Base-by-base conservation (phyloP, 306 rosid genomes). In the Cucurbita maxima region DNA sequence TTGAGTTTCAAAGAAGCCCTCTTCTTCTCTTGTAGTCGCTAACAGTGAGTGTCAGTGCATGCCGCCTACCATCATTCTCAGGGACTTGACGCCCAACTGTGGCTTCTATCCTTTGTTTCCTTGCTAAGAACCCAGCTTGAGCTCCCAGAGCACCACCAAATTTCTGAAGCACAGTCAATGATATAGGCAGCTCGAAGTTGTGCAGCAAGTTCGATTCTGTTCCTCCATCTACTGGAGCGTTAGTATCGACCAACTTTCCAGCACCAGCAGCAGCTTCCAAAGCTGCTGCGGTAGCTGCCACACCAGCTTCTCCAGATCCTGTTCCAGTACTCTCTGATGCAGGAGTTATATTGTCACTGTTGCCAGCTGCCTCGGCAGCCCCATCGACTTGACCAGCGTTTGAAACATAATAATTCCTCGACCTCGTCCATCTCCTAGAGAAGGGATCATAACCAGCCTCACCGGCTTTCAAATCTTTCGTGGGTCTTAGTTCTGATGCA, bases 391-490 rank as follows among this genome's bases (percentile, higher is more conserved):
- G 96, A 40, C 84, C 90, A 5, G 89, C 88, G 48, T 83, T 83
- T 60, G 86, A 58, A 71, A 81, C 86, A 74, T 87, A 94, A 81
- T 94, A 94, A 80, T 94, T 94, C 77, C 90, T 94, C 30, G 98
- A 90, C 81, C 97, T 81, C 37, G 98, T 94, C 98, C 98, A 94
- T 81, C 98, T 83, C 84, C 97, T 89, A 16, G 98, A 94, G 82
- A 94, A 94, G n/a, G 97, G 99, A 84, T 94, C 99, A 78, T 94
- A 91, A 76, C 99, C 97, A 5, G 89, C 96, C 84, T 94, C 97
- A 51, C 99, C 99, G 3, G 92, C 95, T 84, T 86, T 94, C 81
- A 94, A 82, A 59, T 63, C 76, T 6, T 19, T 61, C 47, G 70
- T 5, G 18, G 88, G 92, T 79, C 80, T 91, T 61, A 86, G 71